Evolutionary conservation across 257 asterid genomes (phyloP).

Genomic region (Voacanga thouarsii): DNA sequence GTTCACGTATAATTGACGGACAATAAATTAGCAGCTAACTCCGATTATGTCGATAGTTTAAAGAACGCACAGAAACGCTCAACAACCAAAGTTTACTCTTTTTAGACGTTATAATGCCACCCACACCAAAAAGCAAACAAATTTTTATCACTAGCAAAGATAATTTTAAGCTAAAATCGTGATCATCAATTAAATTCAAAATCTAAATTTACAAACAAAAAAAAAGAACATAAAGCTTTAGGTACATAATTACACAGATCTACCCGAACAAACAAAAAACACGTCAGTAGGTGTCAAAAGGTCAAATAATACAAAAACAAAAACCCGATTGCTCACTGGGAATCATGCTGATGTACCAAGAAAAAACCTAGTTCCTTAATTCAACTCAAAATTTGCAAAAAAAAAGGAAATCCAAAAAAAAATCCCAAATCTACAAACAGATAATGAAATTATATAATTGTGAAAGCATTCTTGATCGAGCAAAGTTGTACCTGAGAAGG

Average conservation of each 20-base stretch:
- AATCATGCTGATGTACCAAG: background rate
- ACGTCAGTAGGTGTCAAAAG: background rate
- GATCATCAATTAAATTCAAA: background rate
- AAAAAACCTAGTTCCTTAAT: background rate
- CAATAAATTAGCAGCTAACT: background rate
- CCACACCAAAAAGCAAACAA: background rate
- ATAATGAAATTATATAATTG: background rate
- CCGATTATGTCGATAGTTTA: background rate
- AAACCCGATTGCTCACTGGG: background rate
- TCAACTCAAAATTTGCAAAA: background rate
- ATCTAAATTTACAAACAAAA: too few relatives aligned
- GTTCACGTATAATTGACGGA: background rate
- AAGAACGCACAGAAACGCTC: background rate
- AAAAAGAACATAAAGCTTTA: too few relatives aligned
- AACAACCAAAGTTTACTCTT: background rate
- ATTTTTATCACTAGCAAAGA: background rate
- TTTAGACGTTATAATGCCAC: background rate
- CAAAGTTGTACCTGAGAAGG: conserved; percentile 20
- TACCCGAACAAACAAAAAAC: background rate
- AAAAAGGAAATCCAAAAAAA: background rate
- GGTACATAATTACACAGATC: conserved; percentile 5
- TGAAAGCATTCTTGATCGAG: background rate
- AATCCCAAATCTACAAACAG: background rate
- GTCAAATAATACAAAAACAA: background rate
- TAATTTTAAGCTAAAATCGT: too few relatives aligned